Base-by-base conservation (phyloP, 805 yeast genomes). In the Candida adriatica region DNA sequence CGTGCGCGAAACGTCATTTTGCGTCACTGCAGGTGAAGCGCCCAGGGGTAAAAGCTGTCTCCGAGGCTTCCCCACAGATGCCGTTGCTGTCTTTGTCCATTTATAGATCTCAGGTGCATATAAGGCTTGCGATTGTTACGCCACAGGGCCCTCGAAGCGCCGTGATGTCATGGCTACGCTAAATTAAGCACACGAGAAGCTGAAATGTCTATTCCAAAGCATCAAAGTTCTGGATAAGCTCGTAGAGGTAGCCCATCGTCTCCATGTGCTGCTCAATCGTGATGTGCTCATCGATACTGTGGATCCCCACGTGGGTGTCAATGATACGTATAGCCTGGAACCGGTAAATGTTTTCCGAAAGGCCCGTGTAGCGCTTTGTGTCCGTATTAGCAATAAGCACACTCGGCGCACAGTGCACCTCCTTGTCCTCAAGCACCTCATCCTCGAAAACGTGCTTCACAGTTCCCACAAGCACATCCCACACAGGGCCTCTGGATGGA, bases 381-480 rank as follows among this genome's bases (percentile, higher is more conserved):
- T 43, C 46, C 4, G 45, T 42, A 32, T 37, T 42, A 17, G 41
- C 46, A 4, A 35, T 31, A 29, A 37, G 33, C 30, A 44, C 24
- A 13, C 9, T 23, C 7, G 25, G 25, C 10, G 15, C 25, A 15
- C 10, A 7, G 14, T 23, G 25, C 15, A 23, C 13, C 25, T 23
- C 13, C 25, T 23, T 23, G 8, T 23, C 25, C 25, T 19, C 11
- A 11, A 23, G 13, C 8, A 23, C 14, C 14, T 45, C 50, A 28
- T 75, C 76, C 50, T 78, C 83, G 45, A 68, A 70, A 24, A 79
- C 65, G 37, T 71, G 67, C 39, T 76, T 66, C 22, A 75, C 59
- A 18, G 77, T 64, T 11, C 88, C 87, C 0, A 79, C 67, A 30
- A 79, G 61, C 22, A 56, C 45, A 13, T 60, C 57, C 82, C 83